Conservation (phyloP, 2,329 filamentous ascomycete species). For the Grosmannia serpens region DNA sequence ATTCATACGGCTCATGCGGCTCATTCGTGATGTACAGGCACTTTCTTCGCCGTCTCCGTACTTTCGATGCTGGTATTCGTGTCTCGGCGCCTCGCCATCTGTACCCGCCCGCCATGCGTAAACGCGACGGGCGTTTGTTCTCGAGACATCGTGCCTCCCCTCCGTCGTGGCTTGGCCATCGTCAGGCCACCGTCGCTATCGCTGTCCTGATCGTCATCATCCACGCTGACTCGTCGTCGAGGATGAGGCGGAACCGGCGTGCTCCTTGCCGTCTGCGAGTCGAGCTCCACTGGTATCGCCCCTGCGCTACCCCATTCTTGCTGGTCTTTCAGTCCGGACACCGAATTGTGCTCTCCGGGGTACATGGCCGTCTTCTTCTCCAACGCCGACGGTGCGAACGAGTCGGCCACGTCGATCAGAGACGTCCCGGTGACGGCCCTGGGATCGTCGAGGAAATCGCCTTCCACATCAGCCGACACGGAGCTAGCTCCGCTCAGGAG, state of each 20-base stretch:
- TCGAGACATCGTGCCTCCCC: constrained; percentile 18
- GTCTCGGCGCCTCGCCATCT: constrained; percentile 34
- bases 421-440: constrained; percentile 32
- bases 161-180: constrained; percentile 41
- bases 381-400: constrained; percentile 40
- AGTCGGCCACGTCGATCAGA: constrained; percentile 40
- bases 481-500: constrained; percentile 53
- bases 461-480: constrained; percentile 50
- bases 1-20: neutral
- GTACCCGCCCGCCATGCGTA: constrained; percentile 4
- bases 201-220: constrained; percentile 36
- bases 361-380: constrained; percentile 36
- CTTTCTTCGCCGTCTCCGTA: constrained; percentile 53
- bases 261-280: constrained; percentile 10
- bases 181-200: constrained; percentile 43
- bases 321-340: constrained; percentile 16
- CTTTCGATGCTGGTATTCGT: constrained; percentile 51
- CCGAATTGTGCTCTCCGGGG: constrained; percentile 30
- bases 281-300: constrained; percentile 18
- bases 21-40: constrained; percentile 15
- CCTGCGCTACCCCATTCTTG: constrained; percentile 10
- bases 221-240: constrained; percentile 1
- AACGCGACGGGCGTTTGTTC: constrained; percentile 12
- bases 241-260: constrained; percentile 8
- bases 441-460: constrained; percentile 43